Evolutionary conservation across 108 stramenopile genomes (phyloP).

Genomic region (Cyclotella cryptica): DNA sequence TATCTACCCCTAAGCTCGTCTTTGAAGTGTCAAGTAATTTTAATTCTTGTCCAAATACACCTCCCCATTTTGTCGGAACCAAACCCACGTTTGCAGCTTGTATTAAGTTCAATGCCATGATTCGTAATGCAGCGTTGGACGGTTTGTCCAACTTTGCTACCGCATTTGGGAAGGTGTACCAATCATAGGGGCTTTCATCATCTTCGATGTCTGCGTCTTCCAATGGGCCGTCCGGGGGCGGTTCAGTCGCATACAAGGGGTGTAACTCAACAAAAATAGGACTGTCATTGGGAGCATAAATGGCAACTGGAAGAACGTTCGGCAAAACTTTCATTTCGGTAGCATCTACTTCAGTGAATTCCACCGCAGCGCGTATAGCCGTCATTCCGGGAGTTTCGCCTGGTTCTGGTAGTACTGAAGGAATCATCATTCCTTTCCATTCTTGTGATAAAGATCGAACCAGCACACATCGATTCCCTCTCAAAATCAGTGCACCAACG

Average conservation of each 20-base stretch:
- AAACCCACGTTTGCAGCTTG: conserved; percentile 56
- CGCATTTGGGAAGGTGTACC: conserved; percentile 60
- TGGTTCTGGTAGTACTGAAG: conserved; percentile 40
- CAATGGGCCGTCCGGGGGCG: conserved; percentile 61
- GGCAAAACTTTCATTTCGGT: conserved; percentile 38
- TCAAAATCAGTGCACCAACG: conserved; percentile 55
- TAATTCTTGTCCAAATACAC: conserved; percentile 64
- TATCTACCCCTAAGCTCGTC: no score
- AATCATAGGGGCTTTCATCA: conserved; percentile 65
- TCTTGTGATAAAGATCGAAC: conserved; percentile 45
- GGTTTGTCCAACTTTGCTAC: conserved; percentile 33
- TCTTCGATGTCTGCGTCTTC: conserved; percentile 70
- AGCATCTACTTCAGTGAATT: conserved; percentile 56
- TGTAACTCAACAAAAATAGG: conserved; percentile 44
- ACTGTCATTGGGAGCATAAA: conserved; percentile 57
- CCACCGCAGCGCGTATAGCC: conserved; percentile 52
- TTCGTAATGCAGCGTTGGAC: conserved; percentile 45
- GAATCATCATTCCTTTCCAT: conserved; percentile 66
- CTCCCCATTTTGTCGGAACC: conserved; percentile 59
- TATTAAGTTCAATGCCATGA: conserved; percentile 28
- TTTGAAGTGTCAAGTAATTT: no score
- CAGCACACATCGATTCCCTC: conserved; percentile 71
- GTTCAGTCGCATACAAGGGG: conserved; percentile 54
- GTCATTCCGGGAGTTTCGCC: conserved; percentile 39
- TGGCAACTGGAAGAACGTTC: conserved; percentile 45